Conservation (phyloP, 768 basidiomycete genomes). For the Boletus patriciae region DNA sequence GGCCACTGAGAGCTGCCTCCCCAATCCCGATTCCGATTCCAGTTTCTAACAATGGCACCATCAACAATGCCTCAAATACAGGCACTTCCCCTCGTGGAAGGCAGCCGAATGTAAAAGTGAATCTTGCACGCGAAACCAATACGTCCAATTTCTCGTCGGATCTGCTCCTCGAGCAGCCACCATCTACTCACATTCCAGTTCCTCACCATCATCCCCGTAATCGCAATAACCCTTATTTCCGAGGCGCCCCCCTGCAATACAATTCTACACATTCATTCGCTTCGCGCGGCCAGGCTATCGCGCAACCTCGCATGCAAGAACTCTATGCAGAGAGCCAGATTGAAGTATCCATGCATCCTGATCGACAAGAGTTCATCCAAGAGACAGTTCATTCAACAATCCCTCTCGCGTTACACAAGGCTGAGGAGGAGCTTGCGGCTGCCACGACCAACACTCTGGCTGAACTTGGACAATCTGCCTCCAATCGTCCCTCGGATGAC, state of each 20-base stretch:
- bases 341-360: slow-evolving; percentile 29
- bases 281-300: slow-evolving; percentile 33
- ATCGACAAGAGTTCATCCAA: slow-evolving; percentile 44
- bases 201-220: slow-evolving; percentile 31
- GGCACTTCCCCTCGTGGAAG: slow-evolving; percentile 38
- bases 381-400: slow-evolving; percentile 66
- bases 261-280: slow-evolving; percentile 46
- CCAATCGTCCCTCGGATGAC: slow-evolving; percentile 28
- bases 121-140: slow-evolving; percentile 27
- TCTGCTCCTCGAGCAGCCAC: slow-evolving; percentile 42
- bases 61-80: slow-evolving; percentile 36
- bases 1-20: slow-evolving; percentile 43
- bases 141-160: slow-evolving; percentile 39
- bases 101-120: slow-evolving; percentile 32
- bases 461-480: slow-evolving; percentile 22
- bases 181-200: slow-evolving; percentile 45
- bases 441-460: slow-evolving; percentile 7
- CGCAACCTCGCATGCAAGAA: slow-evolving; percentile 46
- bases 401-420: slow-evolving; percentile 50
- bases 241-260: slow-evolving; percentile 38
- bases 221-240: slow-evolving; percentile 36
- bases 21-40: slow-evolving; percentile 52
- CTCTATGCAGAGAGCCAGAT: slow-evolving; percentile 41
- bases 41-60: slow-evolving; percentile 37
- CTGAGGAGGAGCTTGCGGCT: slow-evolving; percentile 29